Evolutionary conservation across 345 rosid species (phyloP).

Genomic region (Rhizophora mangle): DNA sequence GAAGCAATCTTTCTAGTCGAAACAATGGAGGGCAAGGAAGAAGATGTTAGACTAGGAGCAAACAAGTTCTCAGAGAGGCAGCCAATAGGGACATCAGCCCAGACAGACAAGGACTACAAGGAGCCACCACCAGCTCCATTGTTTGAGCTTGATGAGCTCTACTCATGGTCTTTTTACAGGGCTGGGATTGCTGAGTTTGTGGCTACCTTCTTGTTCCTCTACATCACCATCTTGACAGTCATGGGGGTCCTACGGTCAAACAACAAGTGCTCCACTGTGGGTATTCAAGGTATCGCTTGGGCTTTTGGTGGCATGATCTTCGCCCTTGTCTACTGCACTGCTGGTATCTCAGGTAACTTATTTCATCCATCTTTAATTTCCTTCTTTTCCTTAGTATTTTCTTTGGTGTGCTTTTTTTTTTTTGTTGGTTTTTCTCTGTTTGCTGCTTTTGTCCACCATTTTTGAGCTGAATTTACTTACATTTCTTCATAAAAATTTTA

Average conservation of each 20-base stretch:
- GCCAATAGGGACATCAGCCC: slow-evolving; percentile 17
- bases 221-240: slow-evolving; percentile 5
- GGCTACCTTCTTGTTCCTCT: slow-evolving; percentile 31
- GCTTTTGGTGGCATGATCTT: slow-evolving; percentile 7
- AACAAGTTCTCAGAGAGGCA: slow-evolving; percentile 28
- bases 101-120: slow-evolving; percentile 18
- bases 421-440: not conserved
- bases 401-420: not conserved
- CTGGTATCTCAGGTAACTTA: not conserved
- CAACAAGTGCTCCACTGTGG: not conserved
- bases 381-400: not conserved
- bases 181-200: slow-evolving; percentile 31
- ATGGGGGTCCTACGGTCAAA: not conserved
- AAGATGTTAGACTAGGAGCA: slow-evolving; percentile 41
- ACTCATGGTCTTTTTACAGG: slow-evolving; percentile 5
- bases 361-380: not conserved
- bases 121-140: slow-evolving; percentile 15
- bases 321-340: slow-evolving; percentile 5
- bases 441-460: no score
- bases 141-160: not conserved
- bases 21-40: slow-evolving; percentile 45
- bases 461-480: not conserved
- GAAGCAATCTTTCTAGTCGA: not conserved
- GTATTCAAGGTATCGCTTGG: slow-evolving; percentile 4
- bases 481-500: not conserved